These are phyloP conservation scores for Phaffia rhodozyma DNA, from an alignment of 1,284 basidiomycete species.

Conservation along the genomic window DNA sequence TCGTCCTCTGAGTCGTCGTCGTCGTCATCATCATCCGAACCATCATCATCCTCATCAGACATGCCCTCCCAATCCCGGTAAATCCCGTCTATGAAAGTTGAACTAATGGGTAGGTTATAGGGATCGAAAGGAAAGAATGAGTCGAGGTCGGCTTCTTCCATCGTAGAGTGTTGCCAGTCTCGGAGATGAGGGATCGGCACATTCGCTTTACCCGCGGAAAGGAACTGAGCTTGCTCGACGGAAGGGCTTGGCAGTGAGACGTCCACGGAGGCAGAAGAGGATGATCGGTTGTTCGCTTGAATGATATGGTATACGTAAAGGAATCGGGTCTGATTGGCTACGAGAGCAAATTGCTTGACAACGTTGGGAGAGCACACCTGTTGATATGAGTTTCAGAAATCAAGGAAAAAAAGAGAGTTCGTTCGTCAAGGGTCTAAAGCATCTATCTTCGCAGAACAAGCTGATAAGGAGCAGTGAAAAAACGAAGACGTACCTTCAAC, in stretches of 20 bases:
- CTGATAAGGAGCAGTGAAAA: slow-evolving; percentile 8
- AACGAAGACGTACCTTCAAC: slow-evolving; percentile 50
- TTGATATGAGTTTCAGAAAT: background rate
- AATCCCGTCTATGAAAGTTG: slow-evolving; percentile 38
- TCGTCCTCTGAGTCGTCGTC: slow-evolving; percentile 33
- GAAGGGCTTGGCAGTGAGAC: slow-evolving; percentile 17
- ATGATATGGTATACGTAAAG: slow-evolving; percentile 91
- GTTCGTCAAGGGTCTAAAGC: background rate
- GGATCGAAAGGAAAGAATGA: slow-evolving; percentile 99
- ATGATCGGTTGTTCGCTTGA: slow-evolving; percentile 53
- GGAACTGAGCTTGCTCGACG: background rate
- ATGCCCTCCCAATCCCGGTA: slow-evolving; percentile 41
- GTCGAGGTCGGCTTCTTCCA: slow-evolving; percentile 61
- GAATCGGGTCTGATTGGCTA: slow-evolving; percentile 83
- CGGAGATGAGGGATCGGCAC: slow-evolving; percentile 19
- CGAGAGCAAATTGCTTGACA: slow-evolving; percentile 84
- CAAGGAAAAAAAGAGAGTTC: background rate
- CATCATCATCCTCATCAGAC: slow-evolving; percentile 30
- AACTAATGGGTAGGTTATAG: slow-evolving; percentile 62
- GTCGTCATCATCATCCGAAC: slow-evolving; percentile 27
- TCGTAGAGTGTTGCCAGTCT: background rate
- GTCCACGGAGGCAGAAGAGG: slow-evolving; percentile 22
- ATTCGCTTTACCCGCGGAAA: slow-evolving; percentile 5
- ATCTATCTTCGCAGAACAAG: background rate
- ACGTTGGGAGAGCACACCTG: slow-evolving; percentile 82